Evolutionary conservation across 371 early-diverging fungal genomes (phyloP), one percentile per base, ranked within the genome.

Genomic region (Phascolomyces articulosus): DNA sequence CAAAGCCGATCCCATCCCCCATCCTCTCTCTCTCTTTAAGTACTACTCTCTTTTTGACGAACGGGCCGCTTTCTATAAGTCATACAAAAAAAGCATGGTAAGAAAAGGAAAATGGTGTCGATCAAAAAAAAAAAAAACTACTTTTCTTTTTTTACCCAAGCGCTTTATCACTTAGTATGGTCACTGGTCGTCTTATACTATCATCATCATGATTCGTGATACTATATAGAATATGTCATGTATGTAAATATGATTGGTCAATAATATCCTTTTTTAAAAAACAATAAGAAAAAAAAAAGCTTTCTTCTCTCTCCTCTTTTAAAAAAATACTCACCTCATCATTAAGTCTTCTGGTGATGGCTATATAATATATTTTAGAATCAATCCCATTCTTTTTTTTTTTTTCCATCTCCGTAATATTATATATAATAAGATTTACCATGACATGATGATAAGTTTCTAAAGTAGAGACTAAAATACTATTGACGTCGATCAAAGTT

Each of bases 61-160:
- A 31, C 16, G 26, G 47, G 34, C 21, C 49, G 53, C 21, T 51
- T 28, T 29, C 62, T 51, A 51, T 27, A n/a, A n/a, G 48, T 51
- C 28, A 26, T 26, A 49, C 23, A 18, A 34, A 34, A 34, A 34
- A 34, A 38, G 56, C 56, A 38, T 55, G 56, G 56, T n/a, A 31
- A 16, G 31, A 24, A 29, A 55, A 55, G 56, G 56, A 29, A 55
- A 55, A 34, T n/a, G n/a, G 34, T 34, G 29, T 55, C 56, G 56
- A 55, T 55, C 34, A 31, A 34, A 2, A 34, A 34, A 34, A 6
- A 34, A 34, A 34, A 34, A 9, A 34, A 34, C 34, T 34, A 6
- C 6, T 34, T 34, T 34, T 9, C 34, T 34, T 9, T 34, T 11
- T n/a, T 51, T 51, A 51, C 51, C 51, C 51, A 6, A 51, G 51